Percentiles rank a stretch among this genome's conserved stretches.
Evolutionary conservation across 768 basidiomycete species (phyloP).

Genomic region (Hericium coralloides): DNA sequence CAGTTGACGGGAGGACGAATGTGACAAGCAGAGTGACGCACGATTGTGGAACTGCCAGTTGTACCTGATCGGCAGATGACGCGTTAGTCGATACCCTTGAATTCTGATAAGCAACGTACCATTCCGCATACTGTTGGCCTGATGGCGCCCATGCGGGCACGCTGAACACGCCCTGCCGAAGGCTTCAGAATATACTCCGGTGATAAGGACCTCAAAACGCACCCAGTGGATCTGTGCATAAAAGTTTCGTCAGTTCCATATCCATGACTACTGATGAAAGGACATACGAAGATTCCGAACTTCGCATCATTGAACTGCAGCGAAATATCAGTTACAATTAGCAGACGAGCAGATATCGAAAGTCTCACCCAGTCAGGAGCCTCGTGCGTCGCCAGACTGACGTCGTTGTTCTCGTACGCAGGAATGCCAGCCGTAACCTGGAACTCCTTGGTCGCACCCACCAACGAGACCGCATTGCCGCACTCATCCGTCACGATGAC

Average conservation of each 20-base stretch:
- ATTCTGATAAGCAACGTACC: constrained; percentile 19
- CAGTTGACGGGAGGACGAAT: not conserved
- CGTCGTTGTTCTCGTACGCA: constrained; percentile 30
- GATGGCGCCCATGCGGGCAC: constrained; percentile 32
- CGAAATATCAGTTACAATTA: too few species aligned
- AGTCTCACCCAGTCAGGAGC: constrained; percentile 4
- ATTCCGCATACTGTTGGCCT: constrained; percentile 36
- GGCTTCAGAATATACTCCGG: not conserved
- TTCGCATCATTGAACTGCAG: not conserved
- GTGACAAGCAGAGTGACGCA: not conserved
- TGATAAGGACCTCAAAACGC: not conserved
- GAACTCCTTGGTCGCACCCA: constrained; percentile 26
- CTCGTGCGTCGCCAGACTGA: constrained; percentile 35
- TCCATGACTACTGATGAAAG: not conserved
- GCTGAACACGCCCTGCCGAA: constrained; percentile 30
- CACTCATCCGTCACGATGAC: constrained; percentile 22
- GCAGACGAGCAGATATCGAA: not conserved
- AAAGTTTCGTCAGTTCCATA: not conserved
- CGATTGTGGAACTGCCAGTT: not conserved
- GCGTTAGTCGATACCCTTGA: not conserved
- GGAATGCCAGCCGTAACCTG: constrained; percentile 28
- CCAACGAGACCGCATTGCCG: constrained; percentile 26
- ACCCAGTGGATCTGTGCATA: not conserved
- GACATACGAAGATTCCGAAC: not conserved
- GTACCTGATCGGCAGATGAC: not conserved